Conservation (phyloP, 164 flowering plant species). For the Piper longum region DNA sequence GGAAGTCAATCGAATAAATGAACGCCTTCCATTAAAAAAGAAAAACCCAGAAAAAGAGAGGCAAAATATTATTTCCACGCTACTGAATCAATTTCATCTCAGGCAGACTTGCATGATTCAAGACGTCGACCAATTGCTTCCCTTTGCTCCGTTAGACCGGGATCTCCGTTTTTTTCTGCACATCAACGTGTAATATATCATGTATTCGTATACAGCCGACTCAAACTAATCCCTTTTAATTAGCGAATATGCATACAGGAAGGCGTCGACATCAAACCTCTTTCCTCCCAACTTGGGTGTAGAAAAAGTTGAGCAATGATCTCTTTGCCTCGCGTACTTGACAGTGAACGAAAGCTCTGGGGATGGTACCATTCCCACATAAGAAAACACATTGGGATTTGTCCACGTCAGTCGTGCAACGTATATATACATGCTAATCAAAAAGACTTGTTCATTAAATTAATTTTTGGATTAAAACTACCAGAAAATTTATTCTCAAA, state of each 20-base stretch:
- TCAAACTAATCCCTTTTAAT: background rate
- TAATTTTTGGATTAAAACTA: too few species aligned
- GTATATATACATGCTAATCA: too few species aligned
- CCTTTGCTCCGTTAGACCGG: slow-evolving; percentile 77
- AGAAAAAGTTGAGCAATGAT: slow-evolving; percentile 61
- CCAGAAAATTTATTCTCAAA: background rate
- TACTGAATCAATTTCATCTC: slow-evolving; percentile 82
- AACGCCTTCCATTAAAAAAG: too few species aligned
- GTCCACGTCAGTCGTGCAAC: too few species aligned
- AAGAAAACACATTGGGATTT: slow-evolving; percentile 45
- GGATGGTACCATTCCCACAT: slow-evolving; percentile 74
- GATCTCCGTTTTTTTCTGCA: slow-evolving; percentile 89
- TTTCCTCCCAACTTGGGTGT: slow-evolving; percentile 66
- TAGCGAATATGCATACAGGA: background rate
- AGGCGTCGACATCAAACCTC: slow-evolving; percentile 36
- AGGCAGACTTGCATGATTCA: slow-evolving; percentile 75
- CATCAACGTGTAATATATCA: background rate
- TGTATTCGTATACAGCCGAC: too few species aligned
- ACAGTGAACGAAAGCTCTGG: slow-evolving; percentile 85
- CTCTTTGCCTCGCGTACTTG: slow-evolving; percentile 89
- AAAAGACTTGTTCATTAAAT: too few species aligned
- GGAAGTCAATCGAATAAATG: too few species aligned
- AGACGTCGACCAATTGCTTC: slow-evolving; percentile 58
- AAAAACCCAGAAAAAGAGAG: too few species aligned
- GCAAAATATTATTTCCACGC: slow-evolving; percentile 53